Conservation (phyloP, 2,329 filamentous ascomycete genomes). For the Claviceps cyperi region DNA sequence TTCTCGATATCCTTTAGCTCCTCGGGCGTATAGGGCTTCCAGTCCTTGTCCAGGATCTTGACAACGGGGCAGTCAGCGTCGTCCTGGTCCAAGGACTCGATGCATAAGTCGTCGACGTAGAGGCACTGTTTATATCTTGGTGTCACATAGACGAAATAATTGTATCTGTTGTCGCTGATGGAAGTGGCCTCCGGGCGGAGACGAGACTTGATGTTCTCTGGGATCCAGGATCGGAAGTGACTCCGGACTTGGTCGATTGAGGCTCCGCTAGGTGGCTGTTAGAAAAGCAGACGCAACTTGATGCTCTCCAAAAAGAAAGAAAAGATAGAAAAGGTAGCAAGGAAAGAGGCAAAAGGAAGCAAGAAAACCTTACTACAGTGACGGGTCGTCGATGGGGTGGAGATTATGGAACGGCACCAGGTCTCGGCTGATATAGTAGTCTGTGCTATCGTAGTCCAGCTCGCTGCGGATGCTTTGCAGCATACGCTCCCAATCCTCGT, state of each 20-base stretch:
- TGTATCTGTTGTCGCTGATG: neutral
- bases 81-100: neutral
- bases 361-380: neutral
- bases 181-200: neutral
- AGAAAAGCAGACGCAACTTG: neutral
- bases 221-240: conserved; percentile 3
- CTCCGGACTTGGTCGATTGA: conserved; percentile 1
- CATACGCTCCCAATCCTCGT: neutral
- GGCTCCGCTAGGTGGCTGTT: neutral
- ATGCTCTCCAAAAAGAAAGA: too few species aligned
- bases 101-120: neutral
- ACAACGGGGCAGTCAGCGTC: neutral
- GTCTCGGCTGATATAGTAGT: neutral
- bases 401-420: neutral
- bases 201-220: neutral
- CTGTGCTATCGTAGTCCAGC: neutral
- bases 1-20: neutral
- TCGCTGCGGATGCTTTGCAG: neutral
- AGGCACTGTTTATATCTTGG: conserved; percentile 1
- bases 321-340: neutral
- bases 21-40: neutral
- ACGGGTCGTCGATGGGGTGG: neutral
- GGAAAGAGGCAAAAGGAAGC: neutral
- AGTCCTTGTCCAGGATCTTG: neutral
- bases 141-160: neutral